Base-by-base conservation (phyloP, 164 flowering plant species). In the Piper longum region DNA sequence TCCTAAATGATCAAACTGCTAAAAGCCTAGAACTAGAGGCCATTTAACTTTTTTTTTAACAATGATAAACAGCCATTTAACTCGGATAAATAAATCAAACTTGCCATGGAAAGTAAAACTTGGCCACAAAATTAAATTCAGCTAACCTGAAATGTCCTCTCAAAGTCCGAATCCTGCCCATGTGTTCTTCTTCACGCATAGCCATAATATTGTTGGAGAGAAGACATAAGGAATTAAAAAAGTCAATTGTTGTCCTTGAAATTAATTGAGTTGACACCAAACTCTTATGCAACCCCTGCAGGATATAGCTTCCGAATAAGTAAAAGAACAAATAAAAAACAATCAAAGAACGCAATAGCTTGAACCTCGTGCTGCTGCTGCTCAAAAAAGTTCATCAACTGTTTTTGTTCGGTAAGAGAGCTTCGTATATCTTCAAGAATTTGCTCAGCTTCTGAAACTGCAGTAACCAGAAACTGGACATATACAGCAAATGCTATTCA, bases 311-410 rank as follows among this genome's bases (percentile, higher is more conserved):
- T 56, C 2, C 1, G 17, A 41, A 52, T 4, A 41, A 17, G 48
- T 9, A 44, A 5, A 5, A 44, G 3, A 17, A 5, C 0, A 44
- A 4, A 17, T 54, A 26, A 13, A 66, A 42, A 51, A n/a, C 4
- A 12, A 61, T 14, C 61, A 54, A 59, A 0, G 13, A 36, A 48
- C 8, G 43, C 5, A n/a, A 12, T 19, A 54, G 17, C 45, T 36
- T 16, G 13, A 61, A 87, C 97, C 87, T 83, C 83, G 66, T 85
- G 79, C 67, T 82, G 92, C 66, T 79, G 81, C 67, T 68, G 74
- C 64, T 86, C 74, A 66, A 84, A 82, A 66, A 79, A 68, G 59
- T 68, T 69, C 67, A 86, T 40, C 4, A 87, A 59, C 58, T 78
- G 74, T 48, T 79, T 82, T 71, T 87, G 89, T 56, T 80, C 83